These are phyloP conservation scores for Leptographium lundbergii DNA, from an alignment of 2,329 filamentous ascomycete species.

Conservation along the genomic window DNA sequence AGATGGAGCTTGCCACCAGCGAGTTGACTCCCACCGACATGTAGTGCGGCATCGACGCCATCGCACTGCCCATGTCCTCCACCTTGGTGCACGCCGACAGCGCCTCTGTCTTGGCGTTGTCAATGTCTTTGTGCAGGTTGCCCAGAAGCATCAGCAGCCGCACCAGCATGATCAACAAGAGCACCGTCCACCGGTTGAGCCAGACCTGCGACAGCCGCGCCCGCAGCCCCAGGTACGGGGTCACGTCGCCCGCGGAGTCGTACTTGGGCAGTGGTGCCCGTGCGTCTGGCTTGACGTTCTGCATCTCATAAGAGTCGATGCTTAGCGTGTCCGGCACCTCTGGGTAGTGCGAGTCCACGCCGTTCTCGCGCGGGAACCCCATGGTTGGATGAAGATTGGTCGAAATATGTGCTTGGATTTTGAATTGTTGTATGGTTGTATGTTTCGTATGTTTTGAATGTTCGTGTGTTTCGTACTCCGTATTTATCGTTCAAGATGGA, in stretches of 20 bases:
- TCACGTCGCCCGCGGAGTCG: constrained; percentile 57
- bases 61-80: constrained; percentile 81
- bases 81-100: constrained; percentile 83
- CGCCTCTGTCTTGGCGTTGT: constrained; percentile 65
- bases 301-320: constrained; percentile 20
- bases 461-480: no score
- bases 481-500: neutral
- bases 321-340: constrained; percentile 19
- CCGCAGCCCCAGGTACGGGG: constrained; percentile 82
- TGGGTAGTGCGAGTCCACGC: constrained; percentile 13
- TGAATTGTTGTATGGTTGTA: neutral
- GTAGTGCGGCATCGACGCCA: constrained; percentile 98
- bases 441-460: neutral
- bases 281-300: constrained; percentile 24
- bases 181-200: constrained; percentile 94
- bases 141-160: constrained; percentile 66
- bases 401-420: constrained; percentile 1
- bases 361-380: constrained; percentile 16
- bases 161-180: constrained; percentile 74
- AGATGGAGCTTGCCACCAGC: constrained; percentile 66
- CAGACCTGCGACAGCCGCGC: constrained; percentile 89
- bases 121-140: constrained; percentile 61
- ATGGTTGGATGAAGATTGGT: constrained; percentile 9
- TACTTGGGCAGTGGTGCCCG: constrained; percentile 16
- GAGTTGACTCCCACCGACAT: constrained; percentile 81